Conservation (phyloP, 2,329 filamentous ascomycete species). For the Orbilia blumenaviensis region DNA sequence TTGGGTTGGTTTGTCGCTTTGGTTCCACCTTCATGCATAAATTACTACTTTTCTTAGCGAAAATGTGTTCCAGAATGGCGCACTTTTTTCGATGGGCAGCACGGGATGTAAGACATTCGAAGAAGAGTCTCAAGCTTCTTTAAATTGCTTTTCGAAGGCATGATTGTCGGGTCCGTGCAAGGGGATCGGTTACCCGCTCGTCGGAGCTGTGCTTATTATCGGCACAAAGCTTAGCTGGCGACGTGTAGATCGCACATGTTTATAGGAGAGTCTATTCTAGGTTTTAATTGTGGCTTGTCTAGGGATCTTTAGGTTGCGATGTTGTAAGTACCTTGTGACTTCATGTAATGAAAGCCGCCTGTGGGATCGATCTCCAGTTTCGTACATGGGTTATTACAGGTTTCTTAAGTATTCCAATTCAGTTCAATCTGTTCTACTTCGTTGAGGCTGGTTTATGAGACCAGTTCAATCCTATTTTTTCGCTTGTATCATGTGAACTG, state of each 20-base stretch:
- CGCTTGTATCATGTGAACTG: not conserved
- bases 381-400: not conserved
- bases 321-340: conserved; percentile 2
- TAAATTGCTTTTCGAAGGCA: conserved; percentile 30
- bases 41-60: conserved; percentile 51
- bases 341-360: conserved; percentile 2
- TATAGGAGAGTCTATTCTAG: not conserved
- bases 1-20: not conserved
- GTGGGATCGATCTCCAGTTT: not conserved
- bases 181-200: conserved; percentile 36
- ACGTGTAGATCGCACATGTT: not conserved
- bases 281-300: conserved; percentile 3
- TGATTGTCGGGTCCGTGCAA: conserved; percentile 8
- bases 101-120: conserved; percentile 49
- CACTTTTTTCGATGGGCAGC: conserved; percentile 20
- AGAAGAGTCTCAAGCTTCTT: conserved; percentile 30
- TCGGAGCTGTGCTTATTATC: conserved; percentile 24
- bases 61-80: conserved; percentile 53
- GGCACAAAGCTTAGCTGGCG: conserved; percentile 32
- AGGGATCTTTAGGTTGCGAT: conserved; percentile 30
- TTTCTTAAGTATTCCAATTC: not conserved
- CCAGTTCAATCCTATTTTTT: too few relatives aligned
- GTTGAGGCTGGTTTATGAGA: too few relatives aligned
- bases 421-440: too few relatives aligned
- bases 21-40: conserved; percentile 44